A percentile compares a stretch with the other conserved stretches of the same genome.
Conservation (phyloP, 805 yeast species). For the Maudiozyma pseudohumilis region DNA sequence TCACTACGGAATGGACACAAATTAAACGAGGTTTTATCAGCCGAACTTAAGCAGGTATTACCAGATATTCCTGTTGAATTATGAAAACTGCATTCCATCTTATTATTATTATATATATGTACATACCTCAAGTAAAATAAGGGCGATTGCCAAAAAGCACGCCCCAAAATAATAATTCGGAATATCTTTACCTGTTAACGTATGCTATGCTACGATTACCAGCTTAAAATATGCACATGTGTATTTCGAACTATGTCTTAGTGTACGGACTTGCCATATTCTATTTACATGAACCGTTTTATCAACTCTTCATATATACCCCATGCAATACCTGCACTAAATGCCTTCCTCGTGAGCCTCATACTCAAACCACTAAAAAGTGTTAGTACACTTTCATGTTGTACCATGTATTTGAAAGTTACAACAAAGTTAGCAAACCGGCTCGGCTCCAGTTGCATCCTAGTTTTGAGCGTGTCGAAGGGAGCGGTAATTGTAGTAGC, state of each 20-base stretch:
- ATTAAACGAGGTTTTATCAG: slow-evolving; percentile 38
- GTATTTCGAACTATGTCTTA: not conserved
- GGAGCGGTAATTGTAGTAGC: slow-evolving; percentile 90
- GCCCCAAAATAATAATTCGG: no score
- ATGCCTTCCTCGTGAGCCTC: slow-evolving; percentile 73
- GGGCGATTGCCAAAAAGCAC: no score
- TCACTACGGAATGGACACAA: slow-evolving; percentile 56
- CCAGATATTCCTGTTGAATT: slow-evolving; percentile 1
- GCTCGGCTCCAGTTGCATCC: slow-evolving; percentile 66
- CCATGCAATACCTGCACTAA: slow-evolving; percentile 95
- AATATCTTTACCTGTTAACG: no score
- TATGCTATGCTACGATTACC: not conserved
- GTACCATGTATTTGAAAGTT: slow-evolving; percentile 33
- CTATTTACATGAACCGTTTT: slow-evolving; percentile 23
- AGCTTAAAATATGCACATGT: not conserved
- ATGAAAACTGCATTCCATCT: not conserved
- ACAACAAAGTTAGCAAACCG: slow-evolving; percentile 34
- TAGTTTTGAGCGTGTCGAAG: slow-evolving; percentile 85
- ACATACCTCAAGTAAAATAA: no score
- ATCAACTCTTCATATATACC: slow-evolving; percentile 88
- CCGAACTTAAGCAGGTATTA: slow-evolving; percentile 36
- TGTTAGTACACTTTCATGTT: slow-evolving; percentile 40
- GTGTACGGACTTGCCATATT: not conserved
- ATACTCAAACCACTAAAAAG: slow-evolving; percentile 79
- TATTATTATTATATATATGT: not conserved